Evolutionary conservation across 2,329 filamentous ascomycete genomes (phyloP).

Genomic region (Apiospora saccharicola): DNA sequence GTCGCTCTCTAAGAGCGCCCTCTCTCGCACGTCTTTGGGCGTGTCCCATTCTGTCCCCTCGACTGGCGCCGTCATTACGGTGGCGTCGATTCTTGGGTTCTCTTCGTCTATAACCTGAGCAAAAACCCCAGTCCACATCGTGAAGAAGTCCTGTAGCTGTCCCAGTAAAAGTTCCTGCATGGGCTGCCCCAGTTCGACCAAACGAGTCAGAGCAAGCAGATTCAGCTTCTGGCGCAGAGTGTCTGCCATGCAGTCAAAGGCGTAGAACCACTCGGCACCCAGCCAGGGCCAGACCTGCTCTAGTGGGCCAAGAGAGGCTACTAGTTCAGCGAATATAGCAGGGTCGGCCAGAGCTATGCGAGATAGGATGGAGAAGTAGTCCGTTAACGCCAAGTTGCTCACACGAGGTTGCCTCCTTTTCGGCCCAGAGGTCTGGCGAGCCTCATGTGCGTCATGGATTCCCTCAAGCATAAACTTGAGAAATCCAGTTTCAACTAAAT

Average conservation of each 20-base stretch:
- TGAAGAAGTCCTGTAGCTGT: constrained; percentile 75
- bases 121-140: constrained; percentile 77
- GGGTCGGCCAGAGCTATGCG: constrained; percentile 80
- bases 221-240: constrained; percentile 74
- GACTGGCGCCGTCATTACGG: constrained; percentile 53
- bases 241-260: constrained; percentile 73
- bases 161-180: constrained; percentile 65
- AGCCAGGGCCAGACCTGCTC: constrained; percentile 67
- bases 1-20: constrained; percentile 64
- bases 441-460: constrained; percentile 73
- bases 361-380: constrained; percentile 85
- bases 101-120: constrained; percentile 67
- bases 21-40: constrained; percentile 60
- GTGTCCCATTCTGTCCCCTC: constrained; percentile 62
- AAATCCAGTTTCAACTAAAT: constrained; percentile 70
- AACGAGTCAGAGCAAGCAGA: constrained; percentile 73
- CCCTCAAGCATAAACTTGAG: constrained; percentile 69
- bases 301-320: constrained; percentile 55
- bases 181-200: constrained; percentile 69
- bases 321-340: constrained; percentile 67
- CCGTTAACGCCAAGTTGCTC: constrained; percentile 78
- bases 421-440: constrained; percentile 83
- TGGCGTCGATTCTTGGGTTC: constrained; percentile 55
- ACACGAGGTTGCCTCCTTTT: constrained; percentile 74
- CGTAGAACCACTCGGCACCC: constrained; percentile 69